Evolutionary conservation across 768 basidiomycete genomes (phyloP).

Genomic region (Coprinellus aureogranulatus): DNA sequence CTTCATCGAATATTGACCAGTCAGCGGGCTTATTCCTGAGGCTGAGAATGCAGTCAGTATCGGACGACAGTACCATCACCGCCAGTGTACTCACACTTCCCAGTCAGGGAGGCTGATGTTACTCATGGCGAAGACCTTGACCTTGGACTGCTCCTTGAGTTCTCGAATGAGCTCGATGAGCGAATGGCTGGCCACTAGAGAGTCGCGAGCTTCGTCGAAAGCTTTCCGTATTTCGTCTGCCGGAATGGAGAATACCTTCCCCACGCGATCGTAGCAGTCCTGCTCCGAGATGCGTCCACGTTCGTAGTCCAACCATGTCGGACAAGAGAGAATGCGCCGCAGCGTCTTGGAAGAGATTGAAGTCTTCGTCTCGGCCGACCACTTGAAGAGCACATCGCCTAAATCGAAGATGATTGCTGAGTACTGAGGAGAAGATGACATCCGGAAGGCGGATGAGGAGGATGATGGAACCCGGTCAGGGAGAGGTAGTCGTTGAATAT

Average conservation of each 20-base stretch:
- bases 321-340: constrained; percentile 39
- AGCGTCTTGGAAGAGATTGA: constrained; percentile 40
- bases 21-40: constrained; percentile 45
- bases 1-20: constrained; percentile 46
- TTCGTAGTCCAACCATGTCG: constrained; percentile 57
- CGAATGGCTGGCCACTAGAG: constrained; percentile 42
- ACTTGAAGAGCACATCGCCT: constrained; percentile 55
- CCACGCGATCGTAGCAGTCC: constrained; percentile 42
- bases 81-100: constrained; percentile 19
- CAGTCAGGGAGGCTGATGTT: constrained; percentile 58
- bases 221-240: constrained; percentile 41
- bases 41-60: too few relatives aligned
- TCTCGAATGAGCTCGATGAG: constrained; percentile 46
- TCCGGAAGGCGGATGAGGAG: constrained; percentile 1
- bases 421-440: constrained; percentile 4
- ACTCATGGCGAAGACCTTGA: constrained; percentile 52
- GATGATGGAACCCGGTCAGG: not conserved
- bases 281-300: constrained; percentile 42
- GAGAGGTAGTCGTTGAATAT: not conserved
- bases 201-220: constrained; percentile 47
- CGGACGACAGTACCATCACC: too few relatives aligned
- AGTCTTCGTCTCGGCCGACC: constrained; percentile 47
- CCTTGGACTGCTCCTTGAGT: constrained; percentile 37
- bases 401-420: constrained; percentile 51
- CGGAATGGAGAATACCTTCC: constrained; percentile 36